phyloP scores from a whole-genome alignment of 306 rosid species.

The Ochetophila trinervis region DNA sequence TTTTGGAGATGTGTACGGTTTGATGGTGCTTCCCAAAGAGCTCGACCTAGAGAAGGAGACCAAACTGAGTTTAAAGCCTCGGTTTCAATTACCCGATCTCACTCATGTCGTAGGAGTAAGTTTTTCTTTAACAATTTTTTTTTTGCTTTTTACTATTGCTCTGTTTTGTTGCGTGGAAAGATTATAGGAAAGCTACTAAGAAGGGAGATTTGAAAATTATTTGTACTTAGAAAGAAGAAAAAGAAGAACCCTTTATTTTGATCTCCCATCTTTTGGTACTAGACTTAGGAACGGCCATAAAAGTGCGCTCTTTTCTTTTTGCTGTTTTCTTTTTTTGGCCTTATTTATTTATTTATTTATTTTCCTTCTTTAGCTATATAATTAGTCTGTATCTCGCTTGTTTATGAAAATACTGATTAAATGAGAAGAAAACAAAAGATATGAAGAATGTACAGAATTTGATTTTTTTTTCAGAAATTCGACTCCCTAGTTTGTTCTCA shows the following conservation, averaged over 20 bases:
- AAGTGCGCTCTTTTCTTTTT: not conserved
- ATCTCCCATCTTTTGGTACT: not conserved
- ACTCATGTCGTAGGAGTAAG: conserved; percentile 36
- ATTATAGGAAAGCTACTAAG: not conserved
- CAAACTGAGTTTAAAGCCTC: conserved; percentile 29
- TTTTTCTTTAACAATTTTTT: not conserved
- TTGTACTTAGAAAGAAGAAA: not conserved
- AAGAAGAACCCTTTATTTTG: not conserved
- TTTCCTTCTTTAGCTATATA: not conserved
- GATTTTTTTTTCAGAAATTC: not conserved
- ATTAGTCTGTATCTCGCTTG: not conserved
- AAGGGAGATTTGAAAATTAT: not conserved
- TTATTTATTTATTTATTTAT: too few relatives aligned
- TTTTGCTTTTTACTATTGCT: not conserved
- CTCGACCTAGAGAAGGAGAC: conserved; percentile 35
- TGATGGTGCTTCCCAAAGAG: conserved; percentile 42
- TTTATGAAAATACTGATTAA: not conserved
- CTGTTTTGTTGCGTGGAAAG: conserved; percentile 16
- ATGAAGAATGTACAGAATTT: not conserved
- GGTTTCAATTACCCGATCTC: conserved; percentile 56
- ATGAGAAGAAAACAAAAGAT: too few relatives aligned
- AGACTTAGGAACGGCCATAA: not conserved
- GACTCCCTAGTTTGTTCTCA: too few relatives aligned
- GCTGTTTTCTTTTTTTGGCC: not conserved
- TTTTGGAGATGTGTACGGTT: conserved; percentile 50